Evolutionary conservation across 495 filamentous ascomycete species (phyloP).

Genomic region (Astrothelium subdiscretum): DNA sequence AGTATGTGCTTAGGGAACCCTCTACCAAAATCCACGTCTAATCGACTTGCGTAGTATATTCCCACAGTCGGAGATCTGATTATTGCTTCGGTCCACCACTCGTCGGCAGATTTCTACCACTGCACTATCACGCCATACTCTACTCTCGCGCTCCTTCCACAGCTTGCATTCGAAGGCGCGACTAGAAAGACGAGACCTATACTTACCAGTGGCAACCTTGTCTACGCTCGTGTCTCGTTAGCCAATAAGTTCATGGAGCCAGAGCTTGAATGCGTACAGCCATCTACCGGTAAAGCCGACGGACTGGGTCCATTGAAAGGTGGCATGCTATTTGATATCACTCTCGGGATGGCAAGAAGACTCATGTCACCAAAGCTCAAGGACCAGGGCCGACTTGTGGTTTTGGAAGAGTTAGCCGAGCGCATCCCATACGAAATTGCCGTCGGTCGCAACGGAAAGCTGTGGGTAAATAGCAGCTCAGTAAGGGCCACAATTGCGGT

Average conservation of each 20-base stretch:
- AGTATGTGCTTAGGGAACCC: background rate
- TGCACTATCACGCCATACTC: conserved; percentile 59
- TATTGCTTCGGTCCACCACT: conserved; percentile 71
- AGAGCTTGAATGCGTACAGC: conserved; percentile 79
- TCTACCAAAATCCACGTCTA: conserved; percentile 24
- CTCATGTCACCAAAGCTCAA: conserved; percentile 56
- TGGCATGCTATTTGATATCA: conserved; percentile 79
- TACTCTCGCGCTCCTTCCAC: conserved; percentile 62
- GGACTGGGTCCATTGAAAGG: conserved; percentile 76
- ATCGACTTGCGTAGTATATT: conserved; percentile 51
- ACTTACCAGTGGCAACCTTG: conserved; percentile 58
- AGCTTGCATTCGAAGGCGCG: conserved; percentile 82
- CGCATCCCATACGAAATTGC: conserved; percentile 83
- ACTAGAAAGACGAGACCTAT: conserved; percentile 84
- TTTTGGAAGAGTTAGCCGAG: conserved; percentile 75
- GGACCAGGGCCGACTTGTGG: conserved; percentile 48
- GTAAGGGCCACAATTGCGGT: conserved; percentile 59
- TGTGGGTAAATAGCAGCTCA: conserved; percentile 73
- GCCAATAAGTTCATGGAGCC: conserved; percentile 74
- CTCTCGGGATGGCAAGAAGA: conserved; percentile 66
- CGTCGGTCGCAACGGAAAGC: conserved; percentile 83
- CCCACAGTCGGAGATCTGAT: conserved; percentile 69
- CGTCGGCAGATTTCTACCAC: conserved; percentile 63
- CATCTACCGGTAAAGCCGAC: conserved; percentile 76
- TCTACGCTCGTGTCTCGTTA: conserved; percentile 72